phyloP scores from a whole-genome alignment of 306 rosid genomes.

The Casuarina glauca region DNA sequence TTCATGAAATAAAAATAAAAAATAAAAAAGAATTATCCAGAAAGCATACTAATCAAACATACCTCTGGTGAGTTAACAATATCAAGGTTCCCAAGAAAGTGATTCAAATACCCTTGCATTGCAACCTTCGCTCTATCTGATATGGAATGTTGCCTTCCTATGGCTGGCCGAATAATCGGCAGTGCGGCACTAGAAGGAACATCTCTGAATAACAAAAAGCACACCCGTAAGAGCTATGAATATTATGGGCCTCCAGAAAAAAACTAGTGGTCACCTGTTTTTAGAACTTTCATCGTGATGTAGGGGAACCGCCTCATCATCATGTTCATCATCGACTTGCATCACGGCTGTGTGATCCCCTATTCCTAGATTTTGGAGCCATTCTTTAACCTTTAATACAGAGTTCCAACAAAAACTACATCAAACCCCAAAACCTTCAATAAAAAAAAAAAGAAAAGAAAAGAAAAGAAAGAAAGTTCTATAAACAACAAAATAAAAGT shows the following conservation, averaged over 20 bases:
- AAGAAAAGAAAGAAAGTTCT: constrained; percentile 4
- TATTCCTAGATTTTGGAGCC: constrained; percentile 99
- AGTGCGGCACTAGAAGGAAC: constrained; percentile 98
- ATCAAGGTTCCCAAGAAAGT: constrained; percentile 90
- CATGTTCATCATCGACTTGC: constrained; percentile 80
- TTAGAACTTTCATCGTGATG: constrained; percentile 74
- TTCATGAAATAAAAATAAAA: not conserved
- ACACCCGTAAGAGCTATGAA: constrained; percentile 31
- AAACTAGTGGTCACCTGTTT: constrained; percentile 53
- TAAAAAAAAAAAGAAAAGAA: not conserved
- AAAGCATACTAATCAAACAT: constrained; percentile 36
- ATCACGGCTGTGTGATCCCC: constrained; percentile 70
- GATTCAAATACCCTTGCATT: constrained; percentile 98
- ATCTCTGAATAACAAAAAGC: constrained; percentile 65
- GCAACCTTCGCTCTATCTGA: constrained; percentile 91
- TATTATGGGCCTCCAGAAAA: constrained; percentile 13
- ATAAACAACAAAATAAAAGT: not conserved
- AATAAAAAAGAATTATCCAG: constrained; percentile 3
- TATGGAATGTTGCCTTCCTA: constrained; percentile 88
- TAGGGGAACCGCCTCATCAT: constrained; percentile 66
- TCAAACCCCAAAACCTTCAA: constrained; percentile 59
- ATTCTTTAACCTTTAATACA: constrained; percentile 99
- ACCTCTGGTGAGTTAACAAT: constrained; percentile 98
- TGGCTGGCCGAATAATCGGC: constrained; percentile 89
- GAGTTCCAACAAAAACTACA: constrained; percentile 64